A percentile compares a stretch with the other conserved stretches of the same genome.
These are phyloP conservation scores for Talaromyces sp. DNA, from an alignment of 2,329 filamentous ascomycete genomes.

Conservation along the genomic window DNA sequence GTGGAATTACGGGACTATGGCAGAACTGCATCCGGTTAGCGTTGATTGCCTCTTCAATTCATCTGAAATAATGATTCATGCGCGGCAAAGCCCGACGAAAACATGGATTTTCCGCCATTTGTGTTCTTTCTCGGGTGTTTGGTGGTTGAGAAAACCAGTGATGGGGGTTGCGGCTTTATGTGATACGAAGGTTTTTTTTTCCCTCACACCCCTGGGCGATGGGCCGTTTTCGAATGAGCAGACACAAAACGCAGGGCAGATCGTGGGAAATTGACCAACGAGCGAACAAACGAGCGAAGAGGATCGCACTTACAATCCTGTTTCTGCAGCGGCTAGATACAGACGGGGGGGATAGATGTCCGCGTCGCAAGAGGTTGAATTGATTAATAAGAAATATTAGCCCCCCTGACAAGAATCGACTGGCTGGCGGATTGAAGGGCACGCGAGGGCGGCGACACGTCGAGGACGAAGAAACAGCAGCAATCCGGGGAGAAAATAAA, in stretches of 20 bases:
- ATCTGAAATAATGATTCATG: not conserved
- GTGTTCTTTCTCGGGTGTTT: not conserved
- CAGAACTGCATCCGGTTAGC: not conserved
- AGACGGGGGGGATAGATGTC: not conserved
- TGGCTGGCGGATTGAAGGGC: not conserved
- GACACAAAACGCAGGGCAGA: not conserved
- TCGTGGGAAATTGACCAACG: not conserved
- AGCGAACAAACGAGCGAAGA: not conserved
- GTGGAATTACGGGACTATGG: not conserved
- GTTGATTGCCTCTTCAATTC: not conserved
- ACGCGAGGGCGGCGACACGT: not conserved
- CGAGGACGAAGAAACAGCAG: not conserved
- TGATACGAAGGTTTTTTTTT: not conserved
- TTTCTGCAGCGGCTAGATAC: conserved; percentile 2
- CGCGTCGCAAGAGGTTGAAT: not conserved
- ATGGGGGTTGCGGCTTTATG: not conserved
- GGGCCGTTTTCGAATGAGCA: not conserved
- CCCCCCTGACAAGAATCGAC: not conserved
- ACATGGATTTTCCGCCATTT: not conserved
- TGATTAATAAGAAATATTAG: not conserved
- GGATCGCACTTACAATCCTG: conserved; percentile 6
- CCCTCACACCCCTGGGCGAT: not conserved
- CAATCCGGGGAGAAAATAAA: not conserved
- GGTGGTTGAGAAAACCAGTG: not conserved
- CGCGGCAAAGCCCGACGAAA: not conserved